Evolutionary conservation across 495 filamentous ascomycete genomes (phyloP), one percentile per base, ranked within the genome.

Genomic region (Penicillium crystallinum): DNA sequence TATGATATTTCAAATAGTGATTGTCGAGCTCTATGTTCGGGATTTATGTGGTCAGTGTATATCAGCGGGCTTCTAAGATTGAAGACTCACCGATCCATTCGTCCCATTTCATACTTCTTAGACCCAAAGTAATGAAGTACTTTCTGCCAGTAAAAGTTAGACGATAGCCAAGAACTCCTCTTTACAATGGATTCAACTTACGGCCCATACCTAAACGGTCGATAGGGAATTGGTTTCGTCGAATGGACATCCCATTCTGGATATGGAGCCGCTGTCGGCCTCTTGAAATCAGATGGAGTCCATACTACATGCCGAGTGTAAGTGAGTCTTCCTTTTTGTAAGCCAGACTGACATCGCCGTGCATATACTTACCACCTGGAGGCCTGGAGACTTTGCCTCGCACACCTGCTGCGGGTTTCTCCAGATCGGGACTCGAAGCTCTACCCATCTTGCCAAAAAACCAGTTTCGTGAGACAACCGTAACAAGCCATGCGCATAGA

Each of bases 151-250:
- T 33, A 23, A 30, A 9, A 18, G 14, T 59, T 31, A 57, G 27
- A 47, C 14, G 9, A 36, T 0, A 8, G 14, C 7, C 21, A 22
- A 23, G 11, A 14, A 7, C 7, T 5, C 23, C 35, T 30, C 23
- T 21, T 6, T 6, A 12, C 10, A 29, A 10, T 5, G n/a, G 8
- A 9, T 35, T 29, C 14, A 19, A 61, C 73, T 64, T 62, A 77
- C 65, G 87, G 87, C 3, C 90, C 90, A 72, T 91, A 82, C 70
- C 85, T 81, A 66, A 95, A 95, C 4, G 90, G 88, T 21, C 90
- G 81, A 68, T 95, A 96, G 10, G 88, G 87, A 14, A 90, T 80
- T 4, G 90, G 88, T 56, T 88, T 90, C 2, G 89, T 87, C 39
- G 73, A 70, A 38, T 80, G 64, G 31, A 93, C 64, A 54, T 87